Percentiles rank a stretch among this genome's conserved stretches.
Evolutionary conservation across 2,329 filamentous ascomycete species (phyloP).

Genomic region (Diaporthe nobilis): DNA sequence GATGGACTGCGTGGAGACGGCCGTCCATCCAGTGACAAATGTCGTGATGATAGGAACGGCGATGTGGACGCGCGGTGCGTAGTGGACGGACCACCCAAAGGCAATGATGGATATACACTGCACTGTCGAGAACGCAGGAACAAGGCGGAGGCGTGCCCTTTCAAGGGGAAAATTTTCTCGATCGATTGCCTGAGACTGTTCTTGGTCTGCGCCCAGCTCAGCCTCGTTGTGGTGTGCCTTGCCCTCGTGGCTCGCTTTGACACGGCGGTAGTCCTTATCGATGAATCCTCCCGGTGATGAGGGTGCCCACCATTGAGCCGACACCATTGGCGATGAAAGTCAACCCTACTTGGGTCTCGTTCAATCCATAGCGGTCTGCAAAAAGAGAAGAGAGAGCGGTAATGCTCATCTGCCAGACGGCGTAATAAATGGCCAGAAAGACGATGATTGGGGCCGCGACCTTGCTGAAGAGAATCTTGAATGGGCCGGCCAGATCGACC

Average conservation of each 20-base stretch:
- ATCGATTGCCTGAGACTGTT: slow-evolving; percentile 58
- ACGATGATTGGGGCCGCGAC: slow-evolving; percentile 73
- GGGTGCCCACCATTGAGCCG: slow-evolving; percentile 63
- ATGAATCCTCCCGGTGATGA: slow-evolving; percentile 67
- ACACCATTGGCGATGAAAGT: slow-evolving; percentile 66
- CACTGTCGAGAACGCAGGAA: slow-evolving; percentile 58
- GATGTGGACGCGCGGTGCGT: slow-evolving; percentile 51
- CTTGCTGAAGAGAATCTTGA: slow-evolving; percentile 85
- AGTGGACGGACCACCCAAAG: slow-evolving; percentile 67
- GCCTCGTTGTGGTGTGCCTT: slow-evolving; percentile 60
- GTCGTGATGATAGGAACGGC: slow-evolving; percentile 63
- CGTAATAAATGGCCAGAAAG: slow-evolving; percentile 61
- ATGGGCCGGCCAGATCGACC: slow-evolving; percentile 86
- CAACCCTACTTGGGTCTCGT: slow-evolving; percentile 67
- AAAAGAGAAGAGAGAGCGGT: slow-evolving; percentile 61
- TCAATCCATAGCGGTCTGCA: slow-evolving; percentile 68
- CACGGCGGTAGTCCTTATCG: slow-evolving; percentile 76
- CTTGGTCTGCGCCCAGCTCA: slow-evolving; percentile 67
- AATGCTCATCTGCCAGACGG: slow-evolving; percentile 64
- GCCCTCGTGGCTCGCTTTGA: neutral
- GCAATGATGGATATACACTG: slow-evolving; percentile 51
- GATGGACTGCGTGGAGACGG: slow-evolving; percentile 65
- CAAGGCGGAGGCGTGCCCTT: slow-evolving; percentile 49
- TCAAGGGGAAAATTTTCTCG: neutral
- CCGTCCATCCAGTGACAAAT: slow-evolving; percentile 65